Conservation (phyloP, 306 rosid species). For the Crotalaria pallida region DNA sequence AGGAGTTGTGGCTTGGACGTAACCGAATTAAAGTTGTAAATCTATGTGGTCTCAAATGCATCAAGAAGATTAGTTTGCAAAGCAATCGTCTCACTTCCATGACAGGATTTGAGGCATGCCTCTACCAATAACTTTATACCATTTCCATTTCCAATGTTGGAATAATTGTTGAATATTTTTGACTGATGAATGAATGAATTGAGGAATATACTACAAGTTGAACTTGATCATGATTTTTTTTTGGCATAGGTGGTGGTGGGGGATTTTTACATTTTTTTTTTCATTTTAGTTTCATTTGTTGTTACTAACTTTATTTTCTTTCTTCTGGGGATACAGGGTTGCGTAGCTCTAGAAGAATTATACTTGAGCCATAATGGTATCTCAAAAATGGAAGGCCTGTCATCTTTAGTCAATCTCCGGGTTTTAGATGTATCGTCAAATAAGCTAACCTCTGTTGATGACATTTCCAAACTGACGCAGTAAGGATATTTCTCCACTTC, state of each 20-base stretch:
- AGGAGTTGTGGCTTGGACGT: conserved; percentile 93
- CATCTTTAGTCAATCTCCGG: conserved; percentile 72
- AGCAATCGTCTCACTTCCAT: conserved; percentile 90
- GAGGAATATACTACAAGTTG: too few species aligned
- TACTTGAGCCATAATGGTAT: conserved; percentile 97
- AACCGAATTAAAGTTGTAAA: conserved; percentile 77
- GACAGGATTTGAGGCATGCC: conserved; percentile 71
- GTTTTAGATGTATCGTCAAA: conserved; percentile 87
- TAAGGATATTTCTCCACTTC: conserved; percentile 24
- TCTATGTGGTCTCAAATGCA: conserved; percentile 71
- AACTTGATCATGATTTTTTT: not conserved
- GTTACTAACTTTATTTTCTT: not conserved
- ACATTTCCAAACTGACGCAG: conserved; percentile 59
- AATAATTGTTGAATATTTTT: not conserved
- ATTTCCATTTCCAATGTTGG: not conserved
- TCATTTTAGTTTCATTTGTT: not conserved
- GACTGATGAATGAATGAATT: too few species aligned
- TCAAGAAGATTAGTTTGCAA: conserved; percentile 89
- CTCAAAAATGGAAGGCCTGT: conserved; percentile 81
- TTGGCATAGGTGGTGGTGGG: not conserved
- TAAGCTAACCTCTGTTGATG: conserved; percentile 64
- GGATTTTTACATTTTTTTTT: not conserved
- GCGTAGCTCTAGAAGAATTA: conserved; percentile 79
- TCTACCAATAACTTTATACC: not conserved
- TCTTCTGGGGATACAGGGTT: conserved; percentile 40